Base-by-base conservation (phyloP, 2,329 filamentous ascomycete species). In the Xylogone sp. region DNA sequence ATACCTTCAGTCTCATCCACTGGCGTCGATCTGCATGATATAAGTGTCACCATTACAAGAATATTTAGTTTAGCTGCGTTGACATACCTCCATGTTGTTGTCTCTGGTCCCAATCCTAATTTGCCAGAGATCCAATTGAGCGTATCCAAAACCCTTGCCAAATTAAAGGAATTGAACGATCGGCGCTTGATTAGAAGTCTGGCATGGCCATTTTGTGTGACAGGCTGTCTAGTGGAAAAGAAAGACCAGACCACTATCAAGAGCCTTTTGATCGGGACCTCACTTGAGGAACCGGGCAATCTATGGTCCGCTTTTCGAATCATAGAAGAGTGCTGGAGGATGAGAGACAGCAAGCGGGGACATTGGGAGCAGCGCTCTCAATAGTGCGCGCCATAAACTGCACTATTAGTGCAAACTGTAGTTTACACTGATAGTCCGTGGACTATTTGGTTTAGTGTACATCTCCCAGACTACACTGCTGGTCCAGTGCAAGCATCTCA, bases 71-170 rank as follows among this genome's bases (percentile, higher is more conserved):
- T n/a, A 29, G 43, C 49, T 20, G 43, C 49, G n/a, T 20, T 51
- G 1, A 47, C 29, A 10, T 51, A 46, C 20, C 29, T 51, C 8
- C 49, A 51, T 21, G 44, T 51, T 12, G 49, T 51, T 22, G 49
- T 51, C 18, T 46, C 49, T 21, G 49, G 49, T 9, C 45, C 45
- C 20, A 20, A 46, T 4, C 45, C 31, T 19, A 13, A 42, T 3
- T 21, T 51, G 16, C 20, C 29, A 16, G 49, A 51, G 21, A 51
- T 51, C 21, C n/a, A 44, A 29, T n/a, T 43, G 42, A 47, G 22
- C 21, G 45, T 51, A 43, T 19, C 10, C 19, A 18, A 1, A 6
- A 43, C 21, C 8, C 46, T 47, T 21, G 27, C 20, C 16, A 13
- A 19, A 5, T 22, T 48, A 10, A 42, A 42, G 5, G 20, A 7